These are phyloP conservation scores for Balansia obtecta DNA, from an alignment of 2,329 filamentous ascomycete genomes.

Conservation along the genomic window DNA sequence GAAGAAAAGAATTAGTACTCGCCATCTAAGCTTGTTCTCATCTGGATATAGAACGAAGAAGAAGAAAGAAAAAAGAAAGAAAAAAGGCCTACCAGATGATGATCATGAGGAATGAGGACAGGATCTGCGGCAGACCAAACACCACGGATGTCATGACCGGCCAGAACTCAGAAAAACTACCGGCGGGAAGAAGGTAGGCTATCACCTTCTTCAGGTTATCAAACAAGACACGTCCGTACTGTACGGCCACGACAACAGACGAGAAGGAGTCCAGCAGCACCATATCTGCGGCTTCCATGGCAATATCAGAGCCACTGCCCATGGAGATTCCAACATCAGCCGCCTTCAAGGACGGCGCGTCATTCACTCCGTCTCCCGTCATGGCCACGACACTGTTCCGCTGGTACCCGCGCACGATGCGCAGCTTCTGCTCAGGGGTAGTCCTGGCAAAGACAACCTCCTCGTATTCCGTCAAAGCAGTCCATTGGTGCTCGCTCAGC, in stretches of 20 bases:
- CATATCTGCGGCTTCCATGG: conserved; percentile 70
- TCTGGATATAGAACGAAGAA: not conserved
- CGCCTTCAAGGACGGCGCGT: conserved; percentile 66
- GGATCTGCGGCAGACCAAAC: conserved; percentile 61
- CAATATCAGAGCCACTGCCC: conserved; percentile 70
- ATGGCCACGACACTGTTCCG: conserved; percentile 59
- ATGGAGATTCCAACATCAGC: conserved; percentile 78
- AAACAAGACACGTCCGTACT: conserved; percentile 64
- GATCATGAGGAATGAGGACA: conserved; percentile 63
- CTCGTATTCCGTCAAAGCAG: conserved; percentile 48
- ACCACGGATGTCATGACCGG: conserved; percentile 61
- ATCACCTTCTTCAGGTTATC: conserved; percentile 64
- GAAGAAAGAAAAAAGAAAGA: not conserved
- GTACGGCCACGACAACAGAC: conserved; percentile 58
- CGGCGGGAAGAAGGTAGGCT: conserved; percentile 61
- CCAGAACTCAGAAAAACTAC: conserved; percentile 65
- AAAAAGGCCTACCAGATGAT: conserved; percentile 38
- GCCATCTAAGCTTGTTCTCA: too few species aligned
- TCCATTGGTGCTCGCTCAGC: conserved; percentile 58
- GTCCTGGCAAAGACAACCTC: conserved; percentile 67
- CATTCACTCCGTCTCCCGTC: conserved; percentile 81
- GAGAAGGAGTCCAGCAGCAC: conserved; percentile 66
- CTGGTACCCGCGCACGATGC: conserved; percentile 67
- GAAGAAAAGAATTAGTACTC: not conserved
- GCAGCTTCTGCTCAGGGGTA: conserved; percentile 67